Conservation (phyloP, 2,329 filamentous ascomycete species). For the Trichoderma harzianum region DNA sequence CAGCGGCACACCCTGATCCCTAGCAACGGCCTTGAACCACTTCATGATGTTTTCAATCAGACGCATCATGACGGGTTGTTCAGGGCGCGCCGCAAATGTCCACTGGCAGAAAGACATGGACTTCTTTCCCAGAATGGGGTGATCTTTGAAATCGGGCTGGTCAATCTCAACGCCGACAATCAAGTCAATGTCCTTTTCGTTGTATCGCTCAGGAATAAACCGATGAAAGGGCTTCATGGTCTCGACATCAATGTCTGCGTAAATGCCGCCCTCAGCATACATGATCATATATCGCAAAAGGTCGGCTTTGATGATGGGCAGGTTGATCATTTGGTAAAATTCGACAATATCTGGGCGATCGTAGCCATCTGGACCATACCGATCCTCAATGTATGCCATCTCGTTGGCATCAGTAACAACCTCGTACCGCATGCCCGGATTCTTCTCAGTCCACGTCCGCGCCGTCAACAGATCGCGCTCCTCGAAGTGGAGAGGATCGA, state of each 20-base stretch:
- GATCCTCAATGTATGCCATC: constrained; percentile 62
- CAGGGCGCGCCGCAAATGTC: constrained; percentile 69
- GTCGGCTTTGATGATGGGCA: constrained; percentile 63
- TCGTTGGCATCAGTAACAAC: constrained; percentile 68
- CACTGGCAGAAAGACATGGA: constrained; percentile 71
- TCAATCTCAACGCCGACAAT: constrained; percentile 70
- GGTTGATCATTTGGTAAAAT: constrained; percentile 56
- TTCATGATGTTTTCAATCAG: constrained; percentile 66
- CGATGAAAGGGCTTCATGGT: constrained; percentile 34
- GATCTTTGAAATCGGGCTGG: constrained; percentile 60
- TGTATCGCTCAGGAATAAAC: constrained; percentile 51
- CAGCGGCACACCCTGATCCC: constrained; percentile 56
- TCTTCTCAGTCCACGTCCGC: constrained; percentile 63
- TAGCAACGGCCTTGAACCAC: constrained; percentile 60
- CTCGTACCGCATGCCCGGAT: constrained; percentile 64
- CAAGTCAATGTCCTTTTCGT: constrained; percentile 64
- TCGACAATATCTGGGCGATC: constrained; percentile 65
- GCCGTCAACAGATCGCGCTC: constrained; percentile 58
- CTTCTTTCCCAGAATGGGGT: constrained; percentile 65
- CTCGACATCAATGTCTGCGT: constrained; percentile 49
- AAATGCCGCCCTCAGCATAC: constrained; percentile 73
- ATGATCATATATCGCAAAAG: constrained; percentile 69
- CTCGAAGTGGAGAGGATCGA: constrained; percentile 63
- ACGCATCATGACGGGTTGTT: constrained; percentile 63
- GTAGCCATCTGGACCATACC: constrained; percentile 62